Evolutionary conservation across 73 alveolate genomes (phyloP).

Genomic region (Paramecium caudatum): DNA sequence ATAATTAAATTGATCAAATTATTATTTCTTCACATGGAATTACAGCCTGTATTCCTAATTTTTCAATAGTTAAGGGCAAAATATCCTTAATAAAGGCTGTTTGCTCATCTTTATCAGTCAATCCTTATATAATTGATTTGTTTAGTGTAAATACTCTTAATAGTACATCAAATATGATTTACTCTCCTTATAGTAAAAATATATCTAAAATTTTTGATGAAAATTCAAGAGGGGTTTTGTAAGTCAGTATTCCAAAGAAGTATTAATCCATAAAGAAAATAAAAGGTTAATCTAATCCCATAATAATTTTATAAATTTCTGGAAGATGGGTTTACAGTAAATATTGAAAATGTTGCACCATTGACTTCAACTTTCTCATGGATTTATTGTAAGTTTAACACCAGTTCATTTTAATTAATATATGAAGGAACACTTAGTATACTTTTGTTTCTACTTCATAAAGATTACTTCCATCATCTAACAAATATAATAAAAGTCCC

Average conservation of each 20-base stretch:
- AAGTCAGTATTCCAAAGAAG: slow-evolving; percentile 50
- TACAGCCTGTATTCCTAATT: slow-evolving; percentile 57
- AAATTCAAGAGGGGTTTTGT: slow-evolving; percentile 41
- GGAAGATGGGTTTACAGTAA: slow-evolving; percentile 15
- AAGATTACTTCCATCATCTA: slow-evolving; percentile 14
- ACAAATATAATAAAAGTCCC: slow-evolving; percentile 7
- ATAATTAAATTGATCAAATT: not conserved
- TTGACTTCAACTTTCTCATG: slow-evolving; percentile 51
- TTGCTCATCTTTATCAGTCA: slow-evolving; percentile 41
- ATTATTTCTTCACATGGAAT: slow-evolving; percentile 23
- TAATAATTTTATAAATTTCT: not conserved
- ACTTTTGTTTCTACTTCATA: slow-evolving; percentile 28
- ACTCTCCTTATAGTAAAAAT: slow-evolving; percentile 46
- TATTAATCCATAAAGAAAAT: slow-evolving; percentile 12
- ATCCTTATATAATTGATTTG: not conserved
- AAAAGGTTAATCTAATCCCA: slow-evolving; percentile 20
- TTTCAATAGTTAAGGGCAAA: slow-evolving; percentile 20
- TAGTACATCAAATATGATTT: slow-evolving; percentile 31
- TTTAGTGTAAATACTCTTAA: slow-evolving; percentile 1
- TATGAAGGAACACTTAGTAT: not conserved
- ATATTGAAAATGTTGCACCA: not conserved
- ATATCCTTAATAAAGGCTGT: slow-evolving; percentile 23
- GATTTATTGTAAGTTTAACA: slow-evolving; percentile 28
- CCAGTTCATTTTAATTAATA: slow-evolving; percentile 23
- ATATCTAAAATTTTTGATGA: slow-evolving; percentile 55